Percentiles rank a stretch among this genome's conserved stretches.
phyloP scores from a whole-genome alignment of 768 basidiomycete species.

The Thelephora aurantiotincta region DNA sequence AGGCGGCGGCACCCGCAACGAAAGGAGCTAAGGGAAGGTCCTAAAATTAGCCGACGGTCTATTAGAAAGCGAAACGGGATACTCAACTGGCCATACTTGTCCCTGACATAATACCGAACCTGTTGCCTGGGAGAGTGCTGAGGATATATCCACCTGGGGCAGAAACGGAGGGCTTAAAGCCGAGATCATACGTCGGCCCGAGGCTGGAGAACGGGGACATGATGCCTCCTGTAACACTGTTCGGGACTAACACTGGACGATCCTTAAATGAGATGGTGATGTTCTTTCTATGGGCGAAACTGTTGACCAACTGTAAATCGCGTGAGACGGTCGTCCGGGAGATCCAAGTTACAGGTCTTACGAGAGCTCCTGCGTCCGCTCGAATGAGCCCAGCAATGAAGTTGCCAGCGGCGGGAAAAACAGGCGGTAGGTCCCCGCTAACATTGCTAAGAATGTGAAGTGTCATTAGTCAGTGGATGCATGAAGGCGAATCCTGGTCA shows the following conservation, averaged over 20 bases:
- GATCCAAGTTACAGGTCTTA: slow-evolving; percentile 16
- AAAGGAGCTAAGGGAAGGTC: slow-evolving; percentile 21
- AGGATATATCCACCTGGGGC: slow-evolving; percentile 40
- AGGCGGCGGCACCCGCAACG: slow-evolving; percentile 30
- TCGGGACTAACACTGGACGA: slow-evolving; percentile 27
- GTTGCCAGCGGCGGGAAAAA: slow-evolving; percentile 27
- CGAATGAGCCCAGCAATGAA: slow-evolving; percentile 38
- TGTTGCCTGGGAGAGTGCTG: slow-evolving; percentile 27
- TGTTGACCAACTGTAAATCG: slow-evolving; percentile 28
- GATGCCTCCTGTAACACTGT: slow-evolving; percentile 40
- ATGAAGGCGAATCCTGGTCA: neutral
- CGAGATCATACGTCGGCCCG: slow-evolving; percentile 47
- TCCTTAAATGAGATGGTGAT: slow-evolving; percentile 31
- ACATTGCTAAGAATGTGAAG: slow-evolving; percentile 22
- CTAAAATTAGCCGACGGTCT: slow-evolving; percentile 8
- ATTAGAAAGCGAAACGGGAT: slow-evolving; percentile 9
- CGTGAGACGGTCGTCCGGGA: neutral
- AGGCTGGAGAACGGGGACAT: slow-evolving; percentile 41
- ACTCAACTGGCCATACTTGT: slow-evolving; percentile 23
- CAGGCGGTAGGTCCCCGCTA: slow-evolving; percentile 34
- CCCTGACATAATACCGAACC: slow-evolving; percentile 26
- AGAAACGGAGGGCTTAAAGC: slow-evolving; percentile 38
- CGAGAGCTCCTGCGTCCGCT: slow-evolving; percentile 39
- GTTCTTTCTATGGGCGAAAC: slow-evolving; percentile 29
- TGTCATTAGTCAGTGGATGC: neutral